Conservation (phyloP, 257 asterid genomes). For the Gardenia jasminoides region DNA sequence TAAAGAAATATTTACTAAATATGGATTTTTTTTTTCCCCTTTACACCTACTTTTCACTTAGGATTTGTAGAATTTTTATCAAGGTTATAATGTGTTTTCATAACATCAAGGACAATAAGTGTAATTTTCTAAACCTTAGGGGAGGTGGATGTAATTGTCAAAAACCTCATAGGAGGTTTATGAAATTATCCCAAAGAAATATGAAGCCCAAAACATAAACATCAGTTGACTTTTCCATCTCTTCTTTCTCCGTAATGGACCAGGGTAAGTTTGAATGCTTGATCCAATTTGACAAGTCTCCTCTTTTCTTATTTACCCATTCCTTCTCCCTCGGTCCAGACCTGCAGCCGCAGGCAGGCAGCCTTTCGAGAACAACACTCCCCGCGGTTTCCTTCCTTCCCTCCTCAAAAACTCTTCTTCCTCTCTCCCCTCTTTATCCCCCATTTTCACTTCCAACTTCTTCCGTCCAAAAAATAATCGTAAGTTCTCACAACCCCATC, state of each 20-base stretch:
- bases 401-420: not conserved
- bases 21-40: no score
- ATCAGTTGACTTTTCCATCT: constrained; percentile 44
- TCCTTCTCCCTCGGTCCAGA: no score
- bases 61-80: no score
- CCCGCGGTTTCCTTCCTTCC: not conserved
- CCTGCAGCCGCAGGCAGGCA: not conserved
- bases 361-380: constrained; percentile 14
- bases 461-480: not conserved
- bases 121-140: no score
- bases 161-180: no score
- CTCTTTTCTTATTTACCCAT: not conserved
- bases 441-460: not conserved
- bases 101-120: no score
- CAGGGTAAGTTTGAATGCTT: no score
- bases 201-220: not conserved
- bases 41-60: no score
- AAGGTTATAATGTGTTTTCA: no score
- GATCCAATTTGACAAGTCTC: constrained; percentile 43
- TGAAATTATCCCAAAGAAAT: no score
- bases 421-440: constrained; percentile 7
- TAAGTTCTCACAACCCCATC: not conserved
- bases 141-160: no score
- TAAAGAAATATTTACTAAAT: no score
- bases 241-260: not conserved